Conservation (phyloP, 768 basidiomycete species). For the Lentinula guzmanii region DNA sequence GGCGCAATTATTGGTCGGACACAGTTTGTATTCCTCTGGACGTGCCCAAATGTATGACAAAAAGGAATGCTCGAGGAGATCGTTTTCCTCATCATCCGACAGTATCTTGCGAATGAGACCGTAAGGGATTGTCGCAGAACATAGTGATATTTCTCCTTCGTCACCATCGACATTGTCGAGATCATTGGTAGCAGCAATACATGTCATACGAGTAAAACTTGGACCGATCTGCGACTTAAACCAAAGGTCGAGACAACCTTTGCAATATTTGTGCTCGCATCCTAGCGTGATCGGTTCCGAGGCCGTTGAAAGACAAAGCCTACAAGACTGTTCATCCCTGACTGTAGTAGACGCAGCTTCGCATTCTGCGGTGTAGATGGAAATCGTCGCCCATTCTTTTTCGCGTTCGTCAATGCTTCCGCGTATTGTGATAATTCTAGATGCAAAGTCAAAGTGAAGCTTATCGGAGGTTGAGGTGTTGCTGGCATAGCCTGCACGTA, state of each 20-base stretch:
- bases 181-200: conserved; percentile 25
- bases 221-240: conserved; percentile 25
- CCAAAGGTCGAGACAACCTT: conserved; percentile 38
- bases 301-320: conserved; percentile 29
- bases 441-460: conserved; percentile 19
- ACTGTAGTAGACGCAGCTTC: neutral
- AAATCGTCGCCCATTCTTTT: conserved; percentile 20
- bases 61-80: conserved; percentile 36
- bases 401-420: conserved; percentile 27
- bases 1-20: conserved; percentile 46
- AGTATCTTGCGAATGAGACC: conserved; percentile 32
- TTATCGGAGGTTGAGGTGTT: conserved; percentile 8
- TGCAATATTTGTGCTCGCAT: conserved; percentile 52
- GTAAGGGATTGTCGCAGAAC: conserved; percentile 31
- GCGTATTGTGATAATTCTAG: conserved; percentile 28
- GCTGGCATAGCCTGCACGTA: conserved; percentile 33
- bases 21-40: conserved; percentile 41
- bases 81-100: conserved; percentile 19
- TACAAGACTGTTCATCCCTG: conserved; percentile 20
- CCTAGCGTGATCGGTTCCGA: conserved; percentile 25
- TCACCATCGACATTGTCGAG: neutral
- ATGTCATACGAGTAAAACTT: conserved; percentile 25
- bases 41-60: conserved; percentile 33
- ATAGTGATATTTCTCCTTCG: conserved; percentile 12
- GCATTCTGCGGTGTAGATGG: neutral